A percentile compares a stretch with the other conserved stretches of the same genome.
These are phyloP conservation scores for Globisporangium lucens DNA, from an alignment of 352 stramenopile genomes.

Conservation along the genomic window DNA sequence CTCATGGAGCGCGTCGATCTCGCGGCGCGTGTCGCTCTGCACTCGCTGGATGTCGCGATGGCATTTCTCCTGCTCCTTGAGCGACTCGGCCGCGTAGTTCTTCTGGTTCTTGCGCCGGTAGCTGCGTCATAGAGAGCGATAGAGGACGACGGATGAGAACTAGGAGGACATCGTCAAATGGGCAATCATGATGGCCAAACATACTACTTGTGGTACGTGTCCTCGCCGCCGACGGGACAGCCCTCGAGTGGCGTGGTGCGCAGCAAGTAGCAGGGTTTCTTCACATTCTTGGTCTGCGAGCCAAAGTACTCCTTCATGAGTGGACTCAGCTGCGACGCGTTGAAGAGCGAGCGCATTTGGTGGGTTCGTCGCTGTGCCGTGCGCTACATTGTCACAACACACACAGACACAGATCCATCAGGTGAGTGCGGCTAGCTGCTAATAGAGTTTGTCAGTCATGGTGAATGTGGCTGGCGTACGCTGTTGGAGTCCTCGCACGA, in stretches of 20 bases:
- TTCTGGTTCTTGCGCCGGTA: conserved; percentile 45
- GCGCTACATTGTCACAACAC: conserved; percentile 4
- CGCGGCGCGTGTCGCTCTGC: conserved; percentile 51
- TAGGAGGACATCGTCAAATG: neutral
- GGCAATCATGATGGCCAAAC: conserved; percentile 7
- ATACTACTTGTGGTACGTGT: conserved; percentile 79
- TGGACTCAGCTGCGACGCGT: conserved; percentile 74
- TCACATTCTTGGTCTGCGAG: conserved; percentile 49
- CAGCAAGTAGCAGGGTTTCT: conserved; percentile 68
- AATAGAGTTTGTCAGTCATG: neutral
- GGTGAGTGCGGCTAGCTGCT: neutral
- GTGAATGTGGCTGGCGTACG: neutral
- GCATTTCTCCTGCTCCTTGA: conserved; percentile 55
- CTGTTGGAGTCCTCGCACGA: conserved; percentile 4
- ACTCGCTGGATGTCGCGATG: conserved; percentile 53
- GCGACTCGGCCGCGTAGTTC: conserved; percentile 41
- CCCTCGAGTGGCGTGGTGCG: conserved; percentile 68
- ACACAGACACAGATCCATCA: neutral
- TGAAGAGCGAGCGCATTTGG: conserved; percentile 70
- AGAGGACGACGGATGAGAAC: neutral
- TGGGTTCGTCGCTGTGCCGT: conserved; percentile 38
- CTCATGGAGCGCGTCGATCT: conserved; percentile 58
- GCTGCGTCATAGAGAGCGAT: conserved; percentile 19
- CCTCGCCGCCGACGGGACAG: conserved; percentile 74
- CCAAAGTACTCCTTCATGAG: conserved; percentile 78